Evolutionary conservation across 257 asterid genomes (phyloP), one percentile per base, ranked within the genome.

Genomic region (Nicotiana paniculata): DNA sequence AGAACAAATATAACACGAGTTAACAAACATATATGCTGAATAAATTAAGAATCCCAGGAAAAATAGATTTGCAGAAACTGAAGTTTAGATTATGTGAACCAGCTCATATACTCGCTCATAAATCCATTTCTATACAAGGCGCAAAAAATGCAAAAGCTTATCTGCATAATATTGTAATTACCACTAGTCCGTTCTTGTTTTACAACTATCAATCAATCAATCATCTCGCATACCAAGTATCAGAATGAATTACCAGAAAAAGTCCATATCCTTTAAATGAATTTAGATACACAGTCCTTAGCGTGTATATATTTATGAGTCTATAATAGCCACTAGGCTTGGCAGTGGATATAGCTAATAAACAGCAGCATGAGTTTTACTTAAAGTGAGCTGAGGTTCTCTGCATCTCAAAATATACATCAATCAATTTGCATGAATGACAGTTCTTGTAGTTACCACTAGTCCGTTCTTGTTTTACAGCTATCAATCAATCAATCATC

Each of bases 21-120:
- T 53, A 77, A 67, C 16, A 80, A 39, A 85, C 81, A 89, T 85
- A 83, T 72, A 75, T 51, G 64, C 64, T 28, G 46, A 26, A n/a
- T 3, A 51, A 75, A 74, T 26, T 75, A 16, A 75, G 62, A 43
- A 75, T 28, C 13, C 64, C 11, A 75, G 17, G 59, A 26, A 28
- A 53, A 8, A 28, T 8, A 55, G 24, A 51, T 26, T 39, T 48
- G 43, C 51, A 70, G 69, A 74, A 39, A 30, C 4, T n/a, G 18
- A 58, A 32, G 54, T 67, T 77, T 54, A 78, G 39, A 12, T 24
- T 8, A 48, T 75, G 43, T 26, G 80, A 55, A 53, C n/a, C 28
- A 28, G 28, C 64, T 51, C 64, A 26, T 16, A 15, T 17, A 26
- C 17, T 51, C 26, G 9, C 63, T 46, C 63, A 51, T 26, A 75